A percentile compares a stretch with the other conserved stretches of the same genome.
phyloP scores from a whole-genome alignment of 2,329 filamentous ascomycete genomes.

The Epichloe amarillans region DNA sequence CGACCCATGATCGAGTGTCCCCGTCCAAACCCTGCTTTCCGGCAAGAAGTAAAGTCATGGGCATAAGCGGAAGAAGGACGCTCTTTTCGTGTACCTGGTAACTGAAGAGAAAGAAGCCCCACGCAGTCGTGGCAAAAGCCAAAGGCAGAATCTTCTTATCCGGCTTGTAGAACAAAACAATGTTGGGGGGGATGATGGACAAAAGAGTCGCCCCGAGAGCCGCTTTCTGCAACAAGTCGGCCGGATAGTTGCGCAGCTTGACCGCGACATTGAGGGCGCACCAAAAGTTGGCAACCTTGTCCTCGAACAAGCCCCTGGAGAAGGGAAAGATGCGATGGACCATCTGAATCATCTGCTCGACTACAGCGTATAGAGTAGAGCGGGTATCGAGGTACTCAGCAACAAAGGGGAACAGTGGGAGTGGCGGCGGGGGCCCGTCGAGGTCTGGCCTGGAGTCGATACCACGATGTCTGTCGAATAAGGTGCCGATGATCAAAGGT shows the following conservation, averaged over 20 bases:
- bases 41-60: constrained; percentile 80
- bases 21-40: constrained; percentile 65
- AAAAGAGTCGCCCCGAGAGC: constrained; percentile 63
- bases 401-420: constrained; percentile 49
- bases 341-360: constrained; percentile 71
- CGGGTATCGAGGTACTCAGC: constrained; percentile 46
- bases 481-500: constrained; percentile 59
- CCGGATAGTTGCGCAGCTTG: constrained; percentile 68
- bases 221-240: constrained; percentile 57
- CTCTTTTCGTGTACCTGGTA: constrained; percentile 99
- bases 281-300: constrained; percentile 98
- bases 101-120: constrained; percentile 96
- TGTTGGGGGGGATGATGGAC: constrained; percentile 65
- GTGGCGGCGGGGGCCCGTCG: constrained; percentile 43
- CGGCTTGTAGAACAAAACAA: constrained; percentile 67
- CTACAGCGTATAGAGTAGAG: constrained; percentile 57
- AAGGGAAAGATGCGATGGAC: constrained; percentile 94
- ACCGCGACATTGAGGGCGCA: constrained; percentile 80
- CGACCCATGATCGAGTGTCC: constrained; percentile 74
- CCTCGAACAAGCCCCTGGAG: constrained; percentile 88
- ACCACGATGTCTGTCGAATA: constrained; percentile 55
- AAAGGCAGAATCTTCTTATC: constrained; percentile 64
- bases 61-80: constrained; percentile 78
- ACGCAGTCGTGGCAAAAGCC: constrained; percentile 71
- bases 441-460: constrained; percentile 43